These are phyloP conservation scores for Calvatia gigantea DNA, from an alignment of 768 basidiomycete species.

Conservation along the genomic window DNA sequence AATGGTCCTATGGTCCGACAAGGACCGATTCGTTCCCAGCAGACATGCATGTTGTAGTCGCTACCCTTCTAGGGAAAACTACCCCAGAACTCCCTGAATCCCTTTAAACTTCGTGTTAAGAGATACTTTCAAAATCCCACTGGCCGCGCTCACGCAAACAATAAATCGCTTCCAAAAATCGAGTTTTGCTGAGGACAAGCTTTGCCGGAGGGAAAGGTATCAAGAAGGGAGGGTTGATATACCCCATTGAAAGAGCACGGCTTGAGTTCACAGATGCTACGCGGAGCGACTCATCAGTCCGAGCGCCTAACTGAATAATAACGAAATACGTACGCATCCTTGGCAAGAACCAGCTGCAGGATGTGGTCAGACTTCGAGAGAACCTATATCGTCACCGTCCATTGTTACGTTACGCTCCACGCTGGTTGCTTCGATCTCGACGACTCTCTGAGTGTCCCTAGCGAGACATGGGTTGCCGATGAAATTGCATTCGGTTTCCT, in stretches of 20 bases:
- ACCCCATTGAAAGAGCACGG: conserved; percentile 98
- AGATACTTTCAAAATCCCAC: too few species aligned
- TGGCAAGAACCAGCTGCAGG: conserved; percentile 88
- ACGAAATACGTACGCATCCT: conserved; percentile 71
- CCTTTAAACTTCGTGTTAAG: too few species aligned
- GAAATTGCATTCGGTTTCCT: conserved; percentile 11
- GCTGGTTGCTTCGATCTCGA: conserved; percentile 52
- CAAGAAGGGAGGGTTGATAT: conserved; percentile 89
- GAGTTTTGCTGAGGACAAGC: too few species aligned
- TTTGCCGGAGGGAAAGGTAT: conserved; percentile 83
- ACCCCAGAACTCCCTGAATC: too few species aligned
- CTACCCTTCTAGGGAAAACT: too few species aligned
- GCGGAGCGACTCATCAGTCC: neutral
- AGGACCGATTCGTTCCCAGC: too few species aligned
- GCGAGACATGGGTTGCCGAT: conserved; percentile 84
- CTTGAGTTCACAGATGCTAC: conserved; percentile 80
- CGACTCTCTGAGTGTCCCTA: conserved; percentile 52
- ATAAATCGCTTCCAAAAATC: too few species aligned
- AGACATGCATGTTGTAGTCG: too few species aligned
- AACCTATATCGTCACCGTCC: conserved; percentile 77
- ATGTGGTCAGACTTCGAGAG: conserved; percentile 82
- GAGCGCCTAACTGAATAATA: neutral
- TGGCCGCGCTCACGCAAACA: too few species aligned
- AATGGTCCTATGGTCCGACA: too few species aligned
- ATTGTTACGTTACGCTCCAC: conserved; percentile 68